Conservation (phyloP, 306 rosid genomes). For the Acacia melanoxylon region DNA sequence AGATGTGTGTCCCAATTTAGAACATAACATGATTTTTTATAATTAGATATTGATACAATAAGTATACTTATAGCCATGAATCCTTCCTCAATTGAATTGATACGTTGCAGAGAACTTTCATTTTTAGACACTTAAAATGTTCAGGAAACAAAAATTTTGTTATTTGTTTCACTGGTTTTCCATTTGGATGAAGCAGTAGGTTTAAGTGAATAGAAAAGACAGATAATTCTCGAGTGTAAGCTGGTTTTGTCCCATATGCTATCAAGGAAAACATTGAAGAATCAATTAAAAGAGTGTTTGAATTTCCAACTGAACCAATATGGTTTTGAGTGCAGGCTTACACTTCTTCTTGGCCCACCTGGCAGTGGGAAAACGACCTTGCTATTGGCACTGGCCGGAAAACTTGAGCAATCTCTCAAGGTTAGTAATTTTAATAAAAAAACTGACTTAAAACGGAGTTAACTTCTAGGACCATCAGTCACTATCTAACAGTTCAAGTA, state of each 20-base stretch:
- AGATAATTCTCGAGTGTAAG: conserved; percentile 1
- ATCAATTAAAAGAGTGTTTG: not conserved
- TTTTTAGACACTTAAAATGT: conserved; percentile 2
- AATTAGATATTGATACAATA: not conserved
- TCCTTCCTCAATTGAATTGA: conserved; percentile 6
- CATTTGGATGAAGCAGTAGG: not conserved
- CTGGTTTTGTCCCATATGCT: not conserved
- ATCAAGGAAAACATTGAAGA: conserved; percentile 3
- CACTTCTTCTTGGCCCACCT: conserved; percentile 66
- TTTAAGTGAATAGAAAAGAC: not conserved
- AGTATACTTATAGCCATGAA: conserved; percentile 17
- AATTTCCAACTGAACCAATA: conserved; percentile 27
- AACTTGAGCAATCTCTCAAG: conserved; percentile 52
- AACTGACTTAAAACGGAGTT: not conserved
- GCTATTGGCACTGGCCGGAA: conserved; percentile 56
- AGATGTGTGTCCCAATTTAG: not conserved
- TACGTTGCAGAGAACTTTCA: conserved; percentile 7
- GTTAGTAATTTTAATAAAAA: conserved; percentile 32
- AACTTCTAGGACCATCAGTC: conserved; percentile 5
- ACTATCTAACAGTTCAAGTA: conserved; percentile 7
- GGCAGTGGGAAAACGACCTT: conserved; percentile 61
- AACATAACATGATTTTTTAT: not conserved
- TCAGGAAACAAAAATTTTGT: not conserved
- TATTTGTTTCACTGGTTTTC: not conserved
- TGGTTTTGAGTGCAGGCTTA: conserved; percentile 57